Evolutionary conservation across 768 basidiomycete species (phyloP).

Genomic region (Auricularia sp.): DNA sequence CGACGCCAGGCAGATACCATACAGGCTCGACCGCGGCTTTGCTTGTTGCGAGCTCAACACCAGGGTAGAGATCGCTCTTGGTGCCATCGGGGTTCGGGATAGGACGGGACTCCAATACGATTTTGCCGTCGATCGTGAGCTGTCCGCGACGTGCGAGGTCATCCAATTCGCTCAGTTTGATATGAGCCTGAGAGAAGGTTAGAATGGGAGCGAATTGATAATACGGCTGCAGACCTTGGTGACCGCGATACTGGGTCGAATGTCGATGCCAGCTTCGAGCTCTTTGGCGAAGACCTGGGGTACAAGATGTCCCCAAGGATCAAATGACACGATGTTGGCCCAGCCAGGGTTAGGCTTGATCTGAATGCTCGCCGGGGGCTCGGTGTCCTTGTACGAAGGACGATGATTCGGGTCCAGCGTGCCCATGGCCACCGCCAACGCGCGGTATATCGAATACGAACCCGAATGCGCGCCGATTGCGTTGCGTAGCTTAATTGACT

Average conservation of each 20-base stretch:
- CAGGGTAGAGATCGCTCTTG: constrained; percentile 45
- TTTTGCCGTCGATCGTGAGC: constrained; percentile 67
- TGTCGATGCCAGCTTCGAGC: constrained; percentile 64
- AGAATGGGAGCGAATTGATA: background rate
- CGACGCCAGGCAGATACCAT: constrained; percentile 90
- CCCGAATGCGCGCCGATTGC: constrained; percentile 91
- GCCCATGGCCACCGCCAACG: constrained; percentile 85
- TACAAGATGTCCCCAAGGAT: constrained; percentile 87
- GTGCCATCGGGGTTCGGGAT: constrained; percentile 55
- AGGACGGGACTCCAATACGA: constrained; percentile 63
- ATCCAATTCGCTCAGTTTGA: constrained; percentile 92
- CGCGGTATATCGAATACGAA: constrained; percentile 90
- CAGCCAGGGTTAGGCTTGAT: constrained; percentile 72
- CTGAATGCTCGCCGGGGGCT: constrained; percentile 56
- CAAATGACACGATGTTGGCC: constrained; percentile 83
- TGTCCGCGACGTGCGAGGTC: constrained; percentile 64
- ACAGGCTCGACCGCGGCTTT: constrained; percentile 97
- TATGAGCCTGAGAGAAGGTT: constrained; percentile 42
- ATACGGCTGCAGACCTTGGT: constrained; percentile 36
- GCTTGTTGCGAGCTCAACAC: constrained; percentile 78
- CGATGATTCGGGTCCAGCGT: constrained; percentile 68
- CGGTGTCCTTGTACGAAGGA: constrained; percentile 71
- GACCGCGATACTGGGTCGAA: constrained; percentile 86
- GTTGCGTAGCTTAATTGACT: constrained; percentile 82
- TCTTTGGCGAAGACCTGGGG: constrained; percentile 58